phyloP scores from a whole-genome alignment of 768 basidiomycete genomes.

The Gelatoporia subvermispora region DNA sequence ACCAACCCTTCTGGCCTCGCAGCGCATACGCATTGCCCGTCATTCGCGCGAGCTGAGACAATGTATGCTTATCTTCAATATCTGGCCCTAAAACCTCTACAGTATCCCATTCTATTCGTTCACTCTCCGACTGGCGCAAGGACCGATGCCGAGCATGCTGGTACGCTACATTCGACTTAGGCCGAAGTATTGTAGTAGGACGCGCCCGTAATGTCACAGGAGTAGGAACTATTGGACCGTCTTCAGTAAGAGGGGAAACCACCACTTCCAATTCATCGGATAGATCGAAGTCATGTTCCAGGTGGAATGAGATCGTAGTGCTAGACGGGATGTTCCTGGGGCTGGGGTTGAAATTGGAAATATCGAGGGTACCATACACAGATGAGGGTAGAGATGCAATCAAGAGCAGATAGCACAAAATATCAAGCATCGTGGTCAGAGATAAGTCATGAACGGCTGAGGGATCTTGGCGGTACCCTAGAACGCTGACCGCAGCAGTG shows the following conservation, averaged over 20 bases:
- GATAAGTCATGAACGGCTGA: no score
- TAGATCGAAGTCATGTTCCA: constrained; percentile 7
- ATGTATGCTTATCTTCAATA: constrained; percentile 70
- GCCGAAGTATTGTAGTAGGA: constrained; percentile 58
- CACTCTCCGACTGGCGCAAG: constrained; percentile 41
- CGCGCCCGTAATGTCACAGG: constrained; percentile 36
- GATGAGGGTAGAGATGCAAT: not conserved
- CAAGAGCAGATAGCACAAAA: not conserved
- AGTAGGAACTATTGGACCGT: constrained; percentile 5
- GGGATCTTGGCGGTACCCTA: no score
- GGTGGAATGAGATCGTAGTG: constrained; percentile 7
- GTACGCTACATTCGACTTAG: constrained; percentile 45
- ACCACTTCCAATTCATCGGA: not conserved
- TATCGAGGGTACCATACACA: no score
- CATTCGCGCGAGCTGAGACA: constrained; percentile 82
- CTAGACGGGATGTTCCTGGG: not conserved
- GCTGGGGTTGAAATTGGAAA: no score
- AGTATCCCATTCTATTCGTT: constrained; percentile 62
- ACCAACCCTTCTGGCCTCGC: constrained; percentile 74
- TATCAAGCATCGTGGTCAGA: no score
- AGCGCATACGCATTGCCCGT: constrained; percentile 83
- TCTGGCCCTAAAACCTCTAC: constrained; percentile 70
- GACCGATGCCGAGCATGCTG: constrained; percentile 53
- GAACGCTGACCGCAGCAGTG: no score
- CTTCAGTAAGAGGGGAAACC: not conserved